Conservation (phyloP, 1,284 basidiomycete species). For the Phellinidium pouzarii region DNA sequence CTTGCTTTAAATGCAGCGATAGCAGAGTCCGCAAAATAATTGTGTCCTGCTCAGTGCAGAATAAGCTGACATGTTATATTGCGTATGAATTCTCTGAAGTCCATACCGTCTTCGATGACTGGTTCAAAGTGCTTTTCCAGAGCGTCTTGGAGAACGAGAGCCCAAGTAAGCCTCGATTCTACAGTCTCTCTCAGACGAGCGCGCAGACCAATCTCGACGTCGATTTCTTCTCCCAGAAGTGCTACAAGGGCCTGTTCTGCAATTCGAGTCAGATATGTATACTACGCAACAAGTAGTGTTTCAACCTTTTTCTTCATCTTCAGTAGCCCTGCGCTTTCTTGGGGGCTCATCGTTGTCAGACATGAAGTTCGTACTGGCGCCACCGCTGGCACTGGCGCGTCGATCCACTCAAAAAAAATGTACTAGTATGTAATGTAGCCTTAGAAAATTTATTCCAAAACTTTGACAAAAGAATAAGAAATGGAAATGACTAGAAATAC, state of each 20-base stretch:
- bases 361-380: not conserved
- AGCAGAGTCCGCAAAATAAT: conserved; percentile 7
- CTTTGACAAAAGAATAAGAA: conserved; percentile 1
- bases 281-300: not conserved
- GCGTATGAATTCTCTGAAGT: not conserved
- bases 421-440: not conserved
- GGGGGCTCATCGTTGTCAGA: conserved; percentile 6
- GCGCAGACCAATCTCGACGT: conserved; percentile 57
- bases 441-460: not conserved
- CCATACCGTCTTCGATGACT: not conserved
- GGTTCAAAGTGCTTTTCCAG: conserved; percentile 30
- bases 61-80: not conserved
- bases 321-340: conserved; percentile 5
- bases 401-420: not conserved
- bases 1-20: conserved; percentile 13
- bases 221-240: conserved; percentile 41
- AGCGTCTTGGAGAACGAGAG: conserved; percentile 47
- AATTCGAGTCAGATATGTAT: not conserved
- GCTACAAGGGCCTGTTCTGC: conserved; percentile 10
- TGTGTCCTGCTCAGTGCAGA: not conserved
- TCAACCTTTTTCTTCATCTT: not conserved
- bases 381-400: not conserved
- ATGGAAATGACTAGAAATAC: conserved; percentile 12
- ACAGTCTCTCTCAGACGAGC: conserved; percentile 48
- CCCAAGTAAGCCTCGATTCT: conserved; percentile 62